Evolutionary conservation across 306 rosid genomes (phyloP).

Genomic region (Fragaria ananassa): DNA sequence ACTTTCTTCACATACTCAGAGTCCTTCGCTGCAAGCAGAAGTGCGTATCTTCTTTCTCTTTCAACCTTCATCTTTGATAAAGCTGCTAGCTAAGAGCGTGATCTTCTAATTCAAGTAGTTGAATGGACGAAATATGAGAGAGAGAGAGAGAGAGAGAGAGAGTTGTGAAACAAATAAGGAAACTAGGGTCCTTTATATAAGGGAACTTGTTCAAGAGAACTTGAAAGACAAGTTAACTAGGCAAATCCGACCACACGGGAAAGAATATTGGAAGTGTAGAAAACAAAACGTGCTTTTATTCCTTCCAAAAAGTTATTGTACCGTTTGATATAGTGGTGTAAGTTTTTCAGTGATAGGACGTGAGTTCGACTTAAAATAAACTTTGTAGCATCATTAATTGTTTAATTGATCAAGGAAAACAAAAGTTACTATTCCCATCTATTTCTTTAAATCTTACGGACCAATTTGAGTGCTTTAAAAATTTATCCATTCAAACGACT

Average conservation of each 20-base stretch:
- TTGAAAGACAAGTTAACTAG: neutral
- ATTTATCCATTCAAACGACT: too few species aligned
- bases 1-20: conserved; percentile 53
- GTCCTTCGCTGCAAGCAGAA: conserved; percentile 56
- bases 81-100: neutral
- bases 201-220: neutral
- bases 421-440: too few species aligned
- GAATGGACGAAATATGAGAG: neutral
- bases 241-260: neutral
- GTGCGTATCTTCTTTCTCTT: conserved; percentile 36
- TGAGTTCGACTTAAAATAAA: too few species aligned
- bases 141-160: neutral
- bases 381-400: too few species aligned
- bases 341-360: too few species aligned
- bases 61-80: conserved; percentile 10
- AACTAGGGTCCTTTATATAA: neutral
- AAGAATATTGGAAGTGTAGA: too few species aligned
- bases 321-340: too few species aligned
- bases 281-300: too few species aligned
- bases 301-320: too few species aligned
- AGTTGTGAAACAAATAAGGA: neutral
- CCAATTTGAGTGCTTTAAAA: too few species aligned
- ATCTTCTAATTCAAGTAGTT: neutral
- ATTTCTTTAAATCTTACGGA: too few species aligned
- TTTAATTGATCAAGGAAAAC: too few species aligned